Percentiles rank a stretch among this genome's conserved stretches.
Conservation (phyloP, 495 filamentous ascomycete species). For the Neurospora sublineolata region DNA sequence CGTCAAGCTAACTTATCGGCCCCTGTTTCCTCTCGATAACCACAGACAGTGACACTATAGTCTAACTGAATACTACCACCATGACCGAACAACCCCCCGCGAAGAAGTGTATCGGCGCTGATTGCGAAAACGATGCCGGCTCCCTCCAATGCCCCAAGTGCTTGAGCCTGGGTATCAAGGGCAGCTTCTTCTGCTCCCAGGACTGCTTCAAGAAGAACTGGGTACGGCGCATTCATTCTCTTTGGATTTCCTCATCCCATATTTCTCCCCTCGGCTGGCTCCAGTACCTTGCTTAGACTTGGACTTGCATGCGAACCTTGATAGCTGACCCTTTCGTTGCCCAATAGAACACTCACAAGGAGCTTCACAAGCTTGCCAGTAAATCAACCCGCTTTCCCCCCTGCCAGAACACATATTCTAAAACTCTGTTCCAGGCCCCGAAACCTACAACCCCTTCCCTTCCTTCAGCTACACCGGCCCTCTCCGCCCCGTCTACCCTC, state of each 20-base stretch:
- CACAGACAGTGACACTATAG: not conserved
- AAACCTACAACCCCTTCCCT: slow-evolving; percentile 82
- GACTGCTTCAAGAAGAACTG: slow-evolving; percentile 98
- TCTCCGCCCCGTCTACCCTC: slow-evolving; percentile 78
- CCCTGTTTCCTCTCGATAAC: not conserved
- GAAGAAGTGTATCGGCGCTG: slow-evolving; percentile 64
- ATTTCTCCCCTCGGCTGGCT: not conserved
- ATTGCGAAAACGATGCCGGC: slow-evolving; percentile 75
- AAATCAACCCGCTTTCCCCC: slow-evolving; percentile 52
- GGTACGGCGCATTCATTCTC: slow-evolving; percentile 44
- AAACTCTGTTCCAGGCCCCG: slow-evolving; percentile 76
- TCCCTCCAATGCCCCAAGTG: slow-evolving; percentile 89
- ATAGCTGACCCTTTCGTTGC: slow-evolving; percentile 2
- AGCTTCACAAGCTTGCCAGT: slow-evolving; percentile 73
- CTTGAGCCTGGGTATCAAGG: slow-evolving; percentile 70
- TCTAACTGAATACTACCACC: slow-evolving; percentile 8
- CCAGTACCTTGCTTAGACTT: not conserved
- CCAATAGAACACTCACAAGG: slow-evolving; percentile 70
- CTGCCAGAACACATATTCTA: slow-evolving; percentile 71
- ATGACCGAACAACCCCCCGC: slow-evolving; percentile 38
- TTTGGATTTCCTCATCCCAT: not conserved
- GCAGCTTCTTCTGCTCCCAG: slow-evolving; percentile 94
- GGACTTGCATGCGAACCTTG: not conserved
- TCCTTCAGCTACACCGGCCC: slow-evolving; percentile 69
- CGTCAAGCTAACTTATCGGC: not conserved